Evolutionary conservation across 257 asterid genomes (phyloP), one percentile per base, ranked within the genome.

Genomic region (Plectranthus barbatus): DNA sequence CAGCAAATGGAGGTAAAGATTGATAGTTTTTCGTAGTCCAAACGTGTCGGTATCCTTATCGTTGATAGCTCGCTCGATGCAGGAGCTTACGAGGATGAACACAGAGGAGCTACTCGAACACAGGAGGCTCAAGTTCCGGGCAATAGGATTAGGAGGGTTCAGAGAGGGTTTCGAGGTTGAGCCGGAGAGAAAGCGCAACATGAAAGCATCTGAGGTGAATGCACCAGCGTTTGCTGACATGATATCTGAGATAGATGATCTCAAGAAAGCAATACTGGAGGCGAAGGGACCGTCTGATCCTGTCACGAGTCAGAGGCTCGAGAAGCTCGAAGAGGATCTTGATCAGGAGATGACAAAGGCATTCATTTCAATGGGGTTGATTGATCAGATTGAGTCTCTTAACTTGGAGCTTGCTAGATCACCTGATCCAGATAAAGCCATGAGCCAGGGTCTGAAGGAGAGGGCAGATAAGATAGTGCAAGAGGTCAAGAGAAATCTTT

Each of bases 271-370:
- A 9, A 69, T 82, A 66, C 75, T 79, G 4, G 70, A 74, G 52
- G 72, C 78, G 1, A 75, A 73, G 69, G 77, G 75, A 4, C 77
- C 76, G 12, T 69, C 75, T 46, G 81, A 66, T 72, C 79, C 81
- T 7, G 57, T 72, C 54, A 74, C 81, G 14, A 34, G 41, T 45
- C 71, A 54, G 49, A 62, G 69, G 40, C 75, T 80, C 9, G 47
- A 62, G 63, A 77, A 73, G 67, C 79, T 80, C 13, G 77, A 80
- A 62, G 71, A 80, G 18, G 82, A 80, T 46, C 77, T 80, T 7
- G 79, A 77, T 60, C 58, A 69, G 10, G 83, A 81, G 61, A 75
- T 81, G 75, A 81, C 79, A 17, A 70, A 67, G 51, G 83, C 86
- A 13, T 77, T 77, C 62, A 60, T 69, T 33, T 69, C 80, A 24